These are phyloP conservation scores for Sideroxylon spinosum DNA, from an alignment of 179 eudicot genomes.

Conservation along the genomic window DNA sequence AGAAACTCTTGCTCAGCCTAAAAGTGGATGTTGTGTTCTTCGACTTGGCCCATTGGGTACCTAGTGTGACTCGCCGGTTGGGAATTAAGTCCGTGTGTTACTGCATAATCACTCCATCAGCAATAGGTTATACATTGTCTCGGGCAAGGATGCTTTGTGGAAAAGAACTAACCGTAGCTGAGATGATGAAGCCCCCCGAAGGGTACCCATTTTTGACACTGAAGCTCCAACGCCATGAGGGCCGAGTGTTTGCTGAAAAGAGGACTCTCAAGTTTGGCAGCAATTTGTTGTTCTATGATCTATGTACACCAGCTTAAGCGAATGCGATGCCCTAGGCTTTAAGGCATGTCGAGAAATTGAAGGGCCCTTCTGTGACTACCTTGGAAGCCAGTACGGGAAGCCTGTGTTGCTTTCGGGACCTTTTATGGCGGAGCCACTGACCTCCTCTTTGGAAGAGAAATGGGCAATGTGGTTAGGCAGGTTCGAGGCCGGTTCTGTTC, in stretches of 20 bases:
- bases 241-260: not conserved
- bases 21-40: constrained; percentile 30
- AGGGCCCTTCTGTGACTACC: constrained; percentile 31
- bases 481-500: constrained; percentile 26
- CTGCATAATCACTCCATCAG: constrained; percentile 18
- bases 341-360: constrained; percentile 36
- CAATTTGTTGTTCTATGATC: constrained; percentile 20
- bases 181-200: constrained; percentile 18
- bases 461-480: constrained; percentile 31
- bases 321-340: constrained; percentile 32
- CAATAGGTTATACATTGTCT: constrained; percentile 12
- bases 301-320: constrained; percentile 1
- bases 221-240: constrained; percentile 28
- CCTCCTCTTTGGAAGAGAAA: constrained; percentile 20
- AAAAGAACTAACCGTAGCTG: not conserved
- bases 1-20: constrained; percentile 17
- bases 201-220: constrained; percentile 22
- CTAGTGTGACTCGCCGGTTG: constrained; percentile 22
- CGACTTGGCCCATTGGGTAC: constrained; percentile 39
- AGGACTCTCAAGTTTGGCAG: constrained; percentile 8
- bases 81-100: constrained; percentile 28
- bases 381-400: constrained; percentile 23
- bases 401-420: constrained; percentile 36
- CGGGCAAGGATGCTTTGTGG: not conserved
- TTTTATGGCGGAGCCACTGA: constrained; percentile 25